These are phyloP conservation scores for Fagus crenata DNA, from an alignment of 306 rosid species.

Conservation along the genomic window DNA sequence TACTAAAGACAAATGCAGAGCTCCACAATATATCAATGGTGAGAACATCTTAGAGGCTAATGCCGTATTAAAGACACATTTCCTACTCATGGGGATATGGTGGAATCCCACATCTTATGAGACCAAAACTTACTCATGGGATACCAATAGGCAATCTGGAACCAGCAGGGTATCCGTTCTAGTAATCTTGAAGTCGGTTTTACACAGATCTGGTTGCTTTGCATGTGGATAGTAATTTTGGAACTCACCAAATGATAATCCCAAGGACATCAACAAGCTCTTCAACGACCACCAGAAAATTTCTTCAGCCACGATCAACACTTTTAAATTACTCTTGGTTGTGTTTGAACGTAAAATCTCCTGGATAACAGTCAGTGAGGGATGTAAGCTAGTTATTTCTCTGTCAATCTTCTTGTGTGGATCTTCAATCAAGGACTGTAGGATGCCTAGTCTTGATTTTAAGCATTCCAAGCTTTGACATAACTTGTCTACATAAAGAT, in stretches of 20 bases:
- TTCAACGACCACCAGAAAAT: slow-evolving; percentile 58
- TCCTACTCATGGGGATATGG: not conserved
- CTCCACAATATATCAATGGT: not conserved
- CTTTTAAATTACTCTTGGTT: slow-evolving; percentile 36
- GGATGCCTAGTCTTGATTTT: slow-evolving; percentile 45
- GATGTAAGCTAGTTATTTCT: slow-evolving; percentile 43
- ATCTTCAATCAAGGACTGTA: slow-evolving; percentile 50
- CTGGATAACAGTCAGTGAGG: slow-evolving; percentile 45
- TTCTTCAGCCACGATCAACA: slow-evolving; percentile 54
- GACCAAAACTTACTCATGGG: slow-evolving; percentile 47
- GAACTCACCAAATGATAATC: slow-evolving; percentile 48
- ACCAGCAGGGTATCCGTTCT: slow-evolving; percentile 36
- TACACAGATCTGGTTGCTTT: slow-evolving; percentile 22
- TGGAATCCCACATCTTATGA: slow-evolving; percentile 11
- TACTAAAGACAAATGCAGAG: not conserved
- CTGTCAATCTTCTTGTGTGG: slow-evolving; percentile 38
- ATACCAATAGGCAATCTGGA: slow-evolving; percentile 51
- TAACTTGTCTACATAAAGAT: slow-evolving; percentile 49
- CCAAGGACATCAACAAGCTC: slow-evolving; percentile 44
- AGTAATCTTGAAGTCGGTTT: slow-evolving; percentile 15
- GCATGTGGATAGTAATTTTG: slow-evolving; percentile 17
- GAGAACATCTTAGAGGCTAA: not conserved
- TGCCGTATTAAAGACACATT: not conserved
- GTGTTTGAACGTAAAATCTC: slow-evolving; percentile 44
- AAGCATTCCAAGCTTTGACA: slow-evolving; percentile 50